Evolutionary conservation across 2,329 filamentous ascomycete species (phyloP).

Genomic region (Hirsutella minnesotensis): DNA sequence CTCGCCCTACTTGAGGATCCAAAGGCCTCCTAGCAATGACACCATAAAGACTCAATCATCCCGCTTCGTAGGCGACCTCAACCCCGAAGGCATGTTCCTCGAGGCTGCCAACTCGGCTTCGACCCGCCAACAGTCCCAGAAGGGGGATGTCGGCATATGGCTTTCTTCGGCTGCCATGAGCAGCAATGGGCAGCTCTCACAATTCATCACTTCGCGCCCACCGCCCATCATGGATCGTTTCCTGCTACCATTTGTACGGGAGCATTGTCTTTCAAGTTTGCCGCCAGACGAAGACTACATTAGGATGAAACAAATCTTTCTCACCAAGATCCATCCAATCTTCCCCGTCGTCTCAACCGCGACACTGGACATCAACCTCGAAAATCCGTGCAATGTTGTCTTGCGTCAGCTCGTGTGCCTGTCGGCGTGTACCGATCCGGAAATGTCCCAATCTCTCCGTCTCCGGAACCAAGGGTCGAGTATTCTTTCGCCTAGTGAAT

Average conservation of each 20-base stretch:
- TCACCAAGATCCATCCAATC: slow-evolving; percentile 42
- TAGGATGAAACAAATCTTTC: slow-evolving; percentile 32
- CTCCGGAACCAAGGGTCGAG: slow-evolving; percentile 25
- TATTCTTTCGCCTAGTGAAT: slow-evolving; percentile 32
- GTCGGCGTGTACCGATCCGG: slow-evolving; percentile 38
- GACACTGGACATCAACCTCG: slow-evolving; percentile 16
- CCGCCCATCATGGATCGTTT: slow-evolving; percentile 27
- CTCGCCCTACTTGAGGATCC: neutral
- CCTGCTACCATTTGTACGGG: slow-evolving; percentile 28
- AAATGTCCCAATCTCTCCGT: slow-evolving; percentile 30
- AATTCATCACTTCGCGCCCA: slow-evolving; percentile 25
- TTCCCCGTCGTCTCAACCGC: slow-evolving; percentile 36
- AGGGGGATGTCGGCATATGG: slow-evolving; percentile 46
- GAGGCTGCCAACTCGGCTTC: slow-evolving; percentile 33
- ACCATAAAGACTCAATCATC: slow-evolving; percentile 15
- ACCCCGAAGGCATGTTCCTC: slow-evolving; percentile 48
- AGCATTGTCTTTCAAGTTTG: slow-evolving; percentile 33
- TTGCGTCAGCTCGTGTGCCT: slow-evolving; percentile 43
- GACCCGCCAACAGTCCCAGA: slow-evolving; percentile 25
- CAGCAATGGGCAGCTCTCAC: slow-evolving; percentile 16
- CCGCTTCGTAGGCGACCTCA: slow-evolving; percentile 47
- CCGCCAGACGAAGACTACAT: slow-evolving; percentile 35
- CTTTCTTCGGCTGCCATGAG: slow-evolving; percentile 22
- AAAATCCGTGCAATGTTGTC: slow-evolving; percentile 27
- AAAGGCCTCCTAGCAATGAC: neutral